Percentiles rank a stretch among this genome's conserved stretches.
phyloP scores from a whole-genome alignment of 2,329 filamentous ascomycete genomes.

The Capronia americana region DNA sequence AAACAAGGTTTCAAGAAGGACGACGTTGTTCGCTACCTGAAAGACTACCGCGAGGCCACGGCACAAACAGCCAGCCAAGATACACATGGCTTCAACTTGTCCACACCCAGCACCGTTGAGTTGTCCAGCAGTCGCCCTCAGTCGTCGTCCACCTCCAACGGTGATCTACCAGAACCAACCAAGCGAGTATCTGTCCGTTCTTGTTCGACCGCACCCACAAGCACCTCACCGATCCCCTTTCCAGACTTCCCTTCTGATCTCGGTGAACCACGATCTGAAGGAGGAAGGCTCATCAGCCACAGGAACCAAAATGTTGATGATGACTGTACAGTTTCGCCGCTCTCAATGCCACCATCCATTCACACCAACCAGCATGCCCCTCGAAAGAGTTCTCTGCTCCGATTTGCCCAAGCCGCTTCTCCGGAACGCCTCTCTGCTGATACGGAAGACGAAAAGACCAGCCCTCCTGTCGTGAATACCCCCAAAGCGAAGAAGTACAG shows the following conservation, averaged over 20 bases:
- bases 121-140: conserved; percentile 23
- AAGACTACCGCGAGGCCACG: conserved; percentile 26
- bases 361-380: conserved; percentile 35
- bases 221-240: not conserved
- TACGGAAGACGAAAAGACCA: conserved; percentile 7
- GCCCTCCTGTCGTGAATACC: not conserved
- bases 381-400: conserved; percentile 39
- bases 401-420: conserved; percentile 34
- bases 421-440: conserved; percentile 22
- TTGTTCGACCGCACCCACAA: not conserved
- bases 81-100: not conserved
- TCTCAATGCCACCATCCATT: conserved; percentile 8
- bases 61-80: conserved; percentile 6
- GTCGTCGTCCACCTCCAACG: not conserved
- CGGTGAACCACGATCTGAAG: not conserved
- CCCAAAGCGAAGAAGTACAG: conserved; percentile 20
- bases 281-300: not conserved
- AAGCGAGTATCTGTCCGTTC: not conserved
- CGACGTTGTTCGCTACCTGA: conserved; percentile 37
- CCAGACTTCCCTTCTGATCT: conserved; percentile 6
- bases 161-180: not conserved
- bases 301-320: not conserved
- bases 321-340: conserved; percentile 14
- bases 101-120: conserved; percentile 28
- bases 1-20: conserved; percentile 39